Base-by-base conservation (phyloP, 768 basidiomycete species). In the Russula emetica region DNA sequence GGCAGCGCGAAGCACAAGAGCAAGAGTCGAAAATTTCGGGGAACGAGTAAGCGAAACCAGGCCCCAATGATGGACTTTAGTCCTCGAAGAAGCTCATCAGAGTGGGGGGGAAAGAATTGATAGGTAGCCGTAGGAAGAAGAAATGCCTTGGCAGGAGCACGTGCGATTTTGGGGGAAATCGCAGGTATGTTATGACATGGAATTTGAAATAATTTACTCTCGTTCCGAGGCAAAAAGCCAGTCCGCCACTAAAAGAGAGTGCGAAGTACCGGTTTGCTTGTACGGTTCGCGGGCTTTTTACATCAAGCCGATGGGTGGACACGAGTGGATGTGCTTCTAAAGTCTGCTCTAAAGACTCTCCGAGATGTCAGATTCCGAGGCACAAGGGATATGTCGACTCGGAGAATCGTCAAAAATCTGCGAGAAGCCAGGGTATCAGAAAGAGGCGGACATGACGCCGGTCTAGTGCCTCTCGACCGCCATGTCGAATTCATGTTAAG, bases 381-480 rank as follows among this genome's bases (percentile, higher is more conserved):
- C 58, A 51, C 56, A 57, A 63, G 34, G 53, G 26, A 32, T 47
- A 59, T 45, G 58, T 52, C 20, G 51, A n/a, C n/a, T n/a, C n/a
- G n/a, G n/a, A 59, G 57, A 53, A 26, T 47, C 22, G 50, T 57
- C 18, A 18, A 62, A 63, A 63, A 49, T 55, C 42, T 47, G 50
- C 50, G 38, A 50, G 54, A 63, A 57, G 26, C 34, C 18, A 20
- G n/a, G 11, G 5, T 26, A 5, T 26, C 24, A 36, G 49, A 40
- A 22, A 28, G n/a, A 9, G 9, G 38, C 26, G 53, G 36, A 34
- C 53, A 36, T 28, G 54, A 38, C 2, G 50, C 24, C 34, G 34
- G 44, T 34, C 53, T 47, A 36, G 34, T 56, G 16, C 61, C 54
- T 40, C 45, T 6, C 38, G 28, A 38, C 54, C 22, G 9, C 38